Conservation (phyloP, 108 stramenopile genomes). For the Schizochytrium sp. region DNA sequence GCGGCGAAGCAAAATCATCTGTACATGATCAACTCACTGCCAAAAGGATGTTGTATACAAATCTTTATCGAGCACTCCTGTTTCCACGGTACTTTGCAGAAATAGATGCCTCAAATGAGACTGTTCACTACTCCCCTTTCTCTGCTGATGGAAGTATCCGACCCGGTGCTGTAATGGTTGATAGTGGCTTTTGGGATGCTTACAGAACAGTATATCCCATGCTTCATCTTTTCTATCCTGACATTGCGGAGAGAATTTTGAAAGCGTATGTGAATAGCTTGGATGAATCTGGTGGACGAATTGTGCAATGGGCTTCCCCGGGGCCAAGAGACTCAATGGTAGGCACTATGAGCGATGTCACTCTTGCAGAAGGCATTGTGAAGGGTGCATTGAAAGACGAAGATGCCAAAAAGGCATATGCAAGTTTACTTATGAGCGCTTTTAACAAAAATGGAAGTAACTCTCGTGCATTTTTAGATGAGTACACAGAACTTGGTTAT, state of each 20-base stretch:
- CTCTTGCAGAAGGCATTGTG: slow-evolving; percentile 66
- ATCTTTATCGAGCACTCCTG: slow-evolving; percentile 64
- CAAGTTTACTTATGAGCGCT: slow-evolving; percentile 55
- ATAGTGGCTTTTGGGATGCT: slow-evolving; percentile 71
- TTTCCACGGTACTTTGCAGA: slow-evolving; percentile 67
- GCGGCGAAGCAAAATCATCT: not conserved
- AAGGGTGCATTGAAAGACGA: slow-evolving; percentile 58
- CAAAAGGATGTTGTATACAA: slow-evolving; percentile 60
- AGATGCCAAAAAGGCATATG: not conserved
- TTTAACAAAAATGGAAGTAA: not conserved
- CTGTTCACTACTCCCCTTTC: slow-evolving; percentile 64
- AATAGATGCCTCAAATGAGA: not conserved
- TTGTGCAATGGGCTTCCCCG: slow-evolving; percentile 68
- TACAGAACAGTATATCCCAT: slow-evolving; percentile 69
- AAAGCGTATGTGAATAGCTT: slow-evolving; percentile 64
- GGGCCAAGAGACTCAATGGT: slow-evolving; percentile 68
- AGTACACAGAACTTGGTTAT: slow-evolving; percentile 64
- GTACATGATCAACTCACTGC: not conserved
- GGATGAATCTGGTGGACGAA: slow-evolving; percentile 61
- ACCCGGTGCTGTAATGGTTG: slow-evolving; percentile 62
- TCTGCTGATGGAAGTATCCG: not conserved
- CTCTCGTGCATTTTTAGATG: not conserved
- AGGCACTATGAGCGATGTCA: slow-evolving; percentile 69
- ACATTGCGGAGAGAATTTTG: slow-evolving; percentile 45
- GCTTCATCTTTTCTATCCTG: slow-evolving; percentile 62